Percentiles rank a stretch among this genome's conserved stretches.
phyloP scores from a whole-genome alignment of 225 moss, liverwort and hornwort genomes.

The Pleurozium schreberi region DNA sequence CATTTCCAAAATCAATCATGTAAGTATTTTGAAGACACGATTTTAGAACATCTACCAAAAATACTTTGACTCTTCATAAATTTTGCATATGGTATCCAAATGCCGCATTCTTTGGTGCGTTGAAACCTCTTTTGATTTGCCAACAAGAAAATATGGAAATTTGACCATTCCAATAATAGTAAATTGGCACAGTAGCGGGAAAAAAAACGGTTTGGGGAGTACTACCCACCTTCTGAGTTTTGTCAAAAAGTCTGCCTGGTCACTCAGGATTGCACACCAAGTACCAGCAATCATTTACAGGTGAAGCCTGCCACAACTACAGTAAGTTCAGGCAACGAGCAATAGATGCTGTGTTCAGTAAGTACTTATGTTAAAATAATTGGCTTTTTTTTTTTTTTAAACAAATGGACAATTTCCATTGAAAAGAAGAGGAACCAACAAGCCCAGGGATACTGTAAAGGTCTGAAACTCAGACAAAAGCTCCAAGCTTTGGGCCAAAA shows the following conservation, averaged over 20 bases:
- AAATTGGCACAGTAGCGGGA: background rate
- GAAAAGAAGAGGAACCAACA: no score
- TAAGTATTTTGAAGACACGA: fast-evolving
- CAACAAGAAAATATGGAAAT: no score
- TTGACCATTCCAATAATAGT: no score
- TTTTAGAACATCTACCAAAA: background rate
- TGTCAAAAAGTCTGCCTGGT: background rate
- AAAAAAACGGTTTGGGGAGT: background rate
- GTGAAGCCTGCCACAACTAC: background rate
- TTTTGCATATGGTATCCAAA: background rate
- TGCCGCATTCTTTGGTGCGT: fast-evolving
- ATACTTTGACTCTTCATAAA: background rate
- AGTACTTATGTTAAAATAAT: background rate
- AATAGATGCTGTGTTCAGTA: background rate
- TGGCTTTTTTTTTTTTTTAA: no score
- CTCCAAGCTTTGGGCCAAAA: no score
- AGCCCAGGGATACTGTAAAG: no score
- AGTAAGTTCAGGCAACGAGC: background rate
- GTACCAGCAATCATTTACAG: background rate
- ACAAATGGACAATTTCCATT: no score
- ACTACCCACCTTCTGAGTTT: background rate
- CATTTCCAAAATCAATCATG: background rate
- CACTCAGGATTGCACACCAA: background rate
- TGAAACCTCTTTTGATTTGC: background rate
- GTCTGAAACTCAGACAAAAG: no score